Conservation (phyloP, 1,284 basidiomycete species). For the Somion occarium region DNA sequence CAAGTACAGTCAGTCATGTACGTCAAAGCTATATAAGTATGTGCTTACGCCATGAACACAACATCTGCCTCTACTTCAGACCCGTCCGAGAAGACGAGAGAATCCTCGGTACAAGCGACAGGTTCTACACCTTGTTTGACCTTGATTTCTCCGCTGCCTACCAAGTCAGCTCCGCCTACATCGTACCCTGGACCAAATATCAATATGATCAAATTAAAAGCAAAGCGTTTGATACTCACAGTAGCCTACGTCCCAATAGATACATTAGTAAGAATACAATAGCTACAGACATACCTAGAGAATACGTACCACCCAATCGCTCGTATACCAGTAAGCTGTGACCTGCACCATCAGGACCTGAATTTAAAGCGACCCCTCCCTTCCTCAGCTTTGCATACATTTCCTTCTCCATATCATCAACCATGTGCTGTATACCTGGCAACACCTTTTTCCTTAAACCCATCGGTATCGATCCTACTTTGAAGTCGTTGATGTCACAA, state of each 20-base stretch:
- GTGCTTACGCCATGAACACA: slow-evolving; percentile 52
- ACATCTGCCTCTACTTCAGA: slow-evolving; percentile 58
- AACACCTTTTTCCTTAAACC: slow-evolving; percentile 30
- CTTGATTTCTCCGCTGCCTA: slow-evolving; percentile 67
- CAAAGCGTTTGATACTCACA: slow-evolving; percentile 19
- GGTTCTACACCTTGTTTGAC: slow-evolving; percentile 60
- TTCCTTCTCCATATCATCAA: slow-evolving; percentile 33
- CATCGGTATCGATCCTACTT: slow-evolving; percentile 35
- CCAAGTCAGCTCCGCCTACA: slow-evolving; percentile 39
- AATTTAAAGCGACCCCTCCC: slow-evolving; percentile 53
- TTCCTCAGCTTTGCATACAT: slow-evolving; percentile 51
- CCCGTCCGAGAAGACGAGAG: slow-evolving; percentile 61
- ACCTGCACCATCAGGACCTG: slow-evolving; percentile 54
- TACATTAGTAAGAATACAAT: background rate
- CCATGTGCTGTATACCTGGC: slow-evolving; percentile 13
- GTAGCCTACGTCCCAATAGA: slow-evolving; percentile 20
- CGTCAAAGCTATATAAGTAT: slow-evolving; percentile 26
- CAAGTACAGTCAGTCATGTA: slow-evolving; percentile 14
- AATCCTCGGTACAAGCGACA: slow-evolving; percentile 43
- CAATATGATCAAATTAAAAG: slow-evolving; percentile 19
- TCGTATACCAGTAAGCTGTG: slow-evolving; percentile 35
- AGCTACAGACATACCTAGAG: too few relatives aligned
- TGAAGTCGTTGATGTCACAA: slow-evolving; percentile 41
- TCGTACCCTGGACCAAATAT: slow-evolving; percentile 26
- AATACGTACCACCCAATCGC: slow-evolving; percentile 32